Conservation (phyloP, 768 basidiomycete species). For the Lactifluus piperatus region DNA sequence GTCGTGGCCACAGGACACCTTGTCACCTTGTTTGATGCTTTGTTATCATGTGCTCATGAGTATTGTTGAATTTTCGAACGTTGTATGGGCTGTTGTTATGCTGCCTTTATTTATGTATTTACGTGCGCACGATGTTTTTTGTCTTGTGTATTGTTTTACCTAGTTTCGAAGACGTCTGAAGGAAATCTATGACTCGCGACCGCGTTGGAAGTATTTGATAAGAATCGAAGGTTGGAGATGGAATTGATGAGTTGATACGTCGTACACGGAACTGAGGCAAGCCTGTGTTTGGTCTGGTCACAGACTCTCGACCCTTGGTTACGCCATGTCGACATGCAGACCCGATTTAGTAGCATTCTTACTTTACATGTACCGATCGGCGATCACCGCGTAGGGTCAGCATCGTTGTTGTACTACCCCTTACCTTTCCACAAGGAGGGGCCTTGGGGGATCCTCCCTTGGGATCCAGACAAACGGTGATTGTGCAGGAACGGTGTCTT, state of each 20-base stretch:
- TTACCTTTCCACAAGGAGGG: too few species aligned
- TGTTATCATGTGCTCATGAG: not conserved
- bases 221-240: too few species aligned
- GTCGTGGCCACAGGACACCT: not conserved
- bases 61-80: conserved; percentile 1
- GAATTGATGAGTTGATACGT: too few species aligned
- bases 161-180: not conserved
- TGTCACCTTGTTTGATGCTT: not conserved
- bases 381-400: not conserved
- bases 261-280: too few species aligned
- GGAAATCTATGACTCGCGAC: not conserved
- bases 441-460: too few species aligned
- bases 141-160: conserved; percentile 15
- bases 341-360: too few species aligned
- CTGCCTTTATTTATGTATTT: conserved; percentile 17
- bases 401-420: too few species aligned
- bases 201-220: not conserved
- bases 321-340: too few species aligned
- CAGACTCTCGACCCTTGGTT: not conserved
- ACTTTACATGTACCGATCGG: not conserved
- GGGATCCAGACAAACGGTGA: not conserved
- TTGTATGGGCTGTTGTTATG: conserved; percentile 8
- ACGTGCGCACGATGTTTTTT: conserved; percentile 8
- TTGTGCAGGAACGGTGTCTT: not conserved
- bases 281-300: too few species aligned